Evolutionary conservation across 441 rosid species (phyloP), one percentile per base, ranked within the genome.

Genomic region (Bocquillonia castaneifolia): DNA sequence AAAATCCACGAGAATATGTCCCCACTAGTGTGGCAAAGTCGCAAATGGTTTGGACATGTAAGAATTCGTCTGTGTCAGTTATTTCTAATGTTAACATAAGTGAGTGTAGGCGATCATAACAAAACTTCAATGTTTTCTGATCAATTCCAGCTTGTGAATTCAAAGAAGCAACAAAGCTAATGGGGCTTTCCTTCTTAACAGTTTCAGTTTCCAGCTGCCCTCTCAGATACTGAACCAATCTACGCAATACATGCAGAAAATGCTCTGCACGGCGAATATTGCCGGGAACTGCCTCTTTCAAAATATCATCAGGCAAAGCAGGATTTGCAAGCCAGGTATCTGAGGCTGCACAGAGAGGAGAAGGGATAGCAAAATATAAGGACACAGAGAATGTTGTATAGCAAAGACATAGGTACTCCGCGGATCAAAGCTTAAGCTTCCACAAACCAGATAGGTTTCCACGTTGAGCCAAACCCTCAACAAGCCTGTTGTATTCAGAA

Each of bases 251-350:
- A 73, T 88, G 93, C 71, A 91, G 76, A 80, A 93, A 93, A 83
- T 88, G 93, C 79, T 93, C 99, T 59, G 99, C 97, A 59, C 89
- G 82, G 48, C 96, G 92, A 69, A 93, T 91, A 78, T 93, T 93
- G 63, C 99, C 99, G 18, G 99, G 99, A 71, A 93, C 99, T 63
- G 95, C 97, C 76, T 93, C 92, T 84, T 83, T 86, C 59, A 93
- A 80, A 64, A 93, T 93, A 82, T 93, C 99, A 83, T 85, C 88
- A 59, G 97, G 97, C 77, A 93, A 81, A 69, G 97, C 96, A 82
- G 97, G 99, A 78, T 93, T 93, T 70, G 99, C 84, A 73, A 93
- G 96, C 99, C 96, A 93, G 34, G 86, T 79, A 72, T 93, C 96
- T 26, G 83, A 1, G 64, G 71, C 99, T 93, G 86, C 70, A 69